A percentile compares a stretch with the other conserved stretches of the same genome.
phyloP scores from a whole-genome alignment of 169 alveolate species.

The Plasmodium malariae region DNA sequence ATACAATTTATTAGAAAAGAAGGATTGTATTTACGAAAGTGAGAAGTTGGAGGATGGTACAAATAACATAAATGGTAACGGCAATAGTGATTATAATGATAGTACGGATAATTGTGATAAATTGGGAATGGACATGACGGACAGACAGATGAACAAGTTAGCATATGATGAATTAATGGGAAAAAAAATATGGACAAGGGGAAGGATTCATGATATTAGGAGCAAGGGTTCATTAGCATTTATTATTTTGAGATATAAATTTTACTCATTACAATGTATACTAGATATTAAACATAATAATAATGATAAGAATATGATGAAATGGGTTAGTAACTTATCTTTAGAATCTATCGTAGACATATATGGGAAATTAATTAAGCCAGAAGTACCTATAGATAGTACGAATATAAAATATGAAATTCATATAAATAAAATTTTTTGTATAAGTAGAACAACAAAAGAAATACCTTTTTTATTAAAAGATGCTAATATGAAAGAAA shows the following conservation, averaged over 20 bases:
- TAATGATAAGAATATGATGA: constrained; percentile 89
- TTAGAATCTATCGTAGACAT: constrained; percentile 96
- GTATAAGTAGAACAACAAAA: constrained; percentile 87
- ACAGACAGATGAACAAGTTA: constrained; percentile 36
- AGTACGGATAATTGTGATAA: not conserved
- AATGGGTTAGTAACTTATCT: constrained; percentile 87
- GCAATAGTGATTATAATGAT: too few species aligned
- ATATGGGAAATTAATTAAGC: constrained; percentile 92
- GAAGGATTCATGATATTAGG: constrained; percentile 87
- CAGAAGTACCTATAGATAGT: constrained; percentile 92
- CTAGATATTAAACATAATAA: constrained; percentile 83
- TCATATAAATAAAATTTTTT: constrained; percentile 88
- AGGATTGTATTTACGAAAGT: not conserved
- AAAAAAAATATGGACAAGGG: constrained; percentile 87
- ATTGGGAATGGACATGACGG: not conserved
- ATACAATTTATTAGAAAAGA: constrained; percentile 18
- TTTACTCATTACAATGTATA: constrained; percentile 86
- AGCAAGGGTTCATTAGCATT: constrained; percentile 89
- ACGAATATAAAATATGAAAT: constrained; percentile 95
- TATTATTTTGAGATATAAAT: constrained; percentile 84
- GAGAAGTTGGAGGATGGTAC: constrained; percentile 54
- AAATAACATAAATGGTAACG: not conserved
- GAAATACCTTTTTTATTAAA: constrained; percentile 96
- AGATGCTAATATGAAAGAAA: constrained; percentile 95
- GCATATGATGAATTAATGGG: constrained; percentile 33